phyloP scores from a whole-genome alignment of 2,329 filamentous ascomycete genomes.

The Aspergillus vadensis region DNA sequence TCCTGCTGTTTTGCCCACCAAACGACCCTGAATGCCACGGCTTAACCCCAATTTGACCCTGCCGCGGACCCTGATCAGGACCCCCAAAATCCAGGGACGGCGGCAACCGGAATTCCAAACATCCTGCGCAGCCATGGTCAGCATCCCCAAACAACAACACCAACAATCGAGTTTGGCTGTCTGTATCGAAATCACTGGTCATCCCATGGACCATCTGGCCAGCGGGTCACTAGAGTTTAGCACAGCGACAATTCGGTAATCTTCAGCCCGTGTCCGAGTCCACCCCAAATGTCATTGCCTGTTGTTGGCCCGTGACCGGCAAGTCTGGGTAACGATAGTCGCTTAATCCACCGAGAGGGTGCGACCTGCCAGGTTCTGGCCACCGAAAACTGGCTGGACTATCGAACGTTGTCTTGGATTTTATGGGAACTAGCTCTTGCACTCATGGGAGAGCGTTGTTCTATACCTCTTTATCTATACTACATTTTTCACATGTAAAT shows the following conservation, averaged over 20 bases:
- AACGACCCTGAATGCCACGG: slow-evolving; percentile 3
- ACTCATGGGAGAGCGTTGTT: not conserved
- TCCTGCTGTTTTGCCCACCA: not conserved
- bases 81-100: slow-evolving; percentile 2
- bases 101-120: not conserved
- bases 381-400: not conserved
- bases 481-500: slow-evolving; percentile 11
- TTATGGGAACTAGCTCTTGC: no score
- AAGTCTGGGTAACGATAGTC: slow-evolving; percentile 8
- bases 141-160: not conserved
- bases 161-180: not conserved
- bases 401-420: no score
- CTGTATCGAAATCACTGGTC: not conserved
- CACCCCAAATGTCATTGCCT: slow-evolving; percentile 10
- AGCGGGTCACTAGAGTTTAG: slow-evolving; percentile 1
- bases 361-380: not conserved
- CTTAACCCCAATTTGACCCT: not conserved
- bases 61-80: slow-evolving; percentile 3
- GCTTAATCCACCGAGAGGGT: not conserved
- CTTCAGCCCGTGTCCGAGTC: slow-evolving; percentile 13
- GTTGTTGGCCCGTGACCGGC: slow-evolving; percentile 7
- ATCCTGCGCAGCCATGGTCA: not conserved
- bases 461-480: not conserved
- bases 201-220: not conserved
- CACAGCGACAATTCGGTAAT: slow-evolving; percentile 1